Conservation (phyloP, 2,329 filamentous ascomycete species). For the Coniella vitis region DNA sequence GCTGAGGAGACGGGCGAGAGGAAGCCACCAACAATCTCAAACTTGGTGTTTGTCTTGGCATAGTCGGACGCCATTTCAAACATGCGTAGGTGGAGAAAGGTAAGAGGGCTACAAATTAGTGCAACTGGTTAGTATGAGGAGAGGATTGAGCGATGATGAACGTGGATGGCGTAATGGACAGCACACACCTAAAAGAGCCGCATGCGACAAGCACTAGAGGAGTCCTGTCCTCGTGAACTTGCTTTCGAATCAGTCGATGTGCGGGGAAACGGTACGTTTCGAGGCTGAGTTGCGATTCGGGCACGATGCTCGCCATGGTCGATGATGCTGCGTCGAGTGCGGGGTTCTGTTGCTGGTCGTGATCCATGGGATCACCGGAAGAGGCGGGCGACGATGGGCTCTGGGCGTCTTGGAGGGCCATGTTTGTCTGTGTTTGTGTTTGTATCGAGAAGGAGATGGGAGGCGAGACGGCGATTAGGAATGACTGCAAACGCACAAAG, state of each 20-base stretch:
- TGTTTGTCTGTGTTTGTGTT: not conserved
- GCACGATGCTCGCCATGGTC: slow-evolving; percentile 8
- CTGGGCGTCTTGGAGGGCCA: not conserved
- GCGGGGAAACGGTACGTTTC: slow-evolving; percentile 24
- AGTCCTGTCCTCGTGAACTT: slow-evolving; percentile 22
- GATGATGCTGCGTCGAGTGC: slow-evolving; percentile 1
- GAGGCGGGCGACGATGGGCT: not conserved
- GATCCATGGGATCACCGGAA: slow-evolving; percentile 1
- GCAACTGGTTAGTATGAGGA: slow-evolving; percentile 3
- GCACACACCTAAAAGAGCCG: slow-evolving; percentile 27
- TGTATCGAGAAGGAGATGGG: too few relatives aligned
- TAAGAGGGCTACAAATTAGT: slow-evolving; percentile 19
- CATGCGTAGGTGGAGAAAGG: slow-evolving; percentile 30
- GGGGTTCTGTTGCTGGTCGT: not conserved
- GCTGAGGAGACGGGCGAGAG: slow-evolving; percentile 63
- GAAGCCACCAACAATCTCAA: slow-evolving; percentile 82
- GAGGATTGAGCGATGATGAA: not conserved
- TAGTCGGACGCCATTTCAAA: slow-evolving; percentile 32
- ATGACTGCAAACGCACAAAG: too few relatives aligned
- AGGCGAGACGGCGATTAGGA: too few relatives aligned
- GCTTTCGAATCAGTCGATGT: slow-evolving; percentile 22
- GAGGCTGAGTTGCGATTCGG: slow-evolving; percentile 12
- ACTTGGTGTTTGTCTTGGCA: slow-evolving; percentile 38
- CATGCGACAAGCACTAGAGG: slow-evolving; percentile 31
- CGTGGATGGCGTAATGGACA: not conserved